Evolutionary conservation across 2,329 filamentous ascomycete genomes (phyloP).

Genomic region (Alternaria sp.): DNA sequence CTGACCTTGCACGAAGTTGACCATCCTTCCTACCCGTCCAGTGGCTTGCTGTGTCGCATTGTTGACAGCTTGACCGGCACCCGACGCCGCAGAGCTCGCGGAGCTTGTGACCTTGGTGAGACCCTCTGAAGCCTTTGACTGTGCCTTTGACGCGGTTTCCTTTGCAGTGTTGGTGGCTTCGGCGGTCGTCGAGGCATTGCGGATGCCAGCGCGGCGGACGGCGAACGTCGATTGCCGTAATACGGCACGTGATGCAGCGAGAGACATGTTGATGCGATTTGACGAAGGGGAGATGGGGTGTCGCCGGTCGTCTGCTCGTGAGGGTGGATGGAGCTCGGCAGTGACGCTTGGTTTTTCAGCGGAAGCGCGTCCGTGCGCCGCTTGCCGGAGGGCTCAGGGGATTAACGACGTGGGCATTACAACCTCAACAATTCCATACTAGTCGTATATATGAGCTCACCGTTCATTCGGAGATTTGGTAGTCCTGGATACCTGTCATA

Average conservation of each 20-base stretch:
- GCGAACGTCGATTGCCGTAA: constrained; percentile 56
- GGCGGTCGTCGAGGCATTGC: constrained; percentile 60
- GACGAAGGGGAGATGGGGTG: constrained; percentile 31
- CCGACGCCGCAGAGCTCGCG: constrained; percentile 78
- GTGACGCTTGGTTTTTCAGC: constrained; percentile 34
- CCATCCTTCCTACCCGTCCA: constrained; percentile 72
- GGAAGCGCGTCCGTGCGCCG: constrained; percentile 21
- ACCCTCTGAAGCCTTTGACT: constrained; percentile 79
- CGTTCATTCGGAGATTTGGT: not conserved
- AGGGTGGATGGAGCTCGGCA: constrained; percentile 27
- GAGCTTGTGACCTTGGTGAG: constrained; percentile 82
- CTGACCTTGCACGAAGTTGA: constrained; percentile 88
- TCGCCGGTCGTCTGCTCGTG: constrained; percentile 27
- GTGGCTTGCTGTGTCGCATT: constrained; percentile 54
- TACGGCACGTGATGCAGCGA: constrained; percentile 57
- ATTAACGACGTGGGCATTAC: constrained; percentile 15
- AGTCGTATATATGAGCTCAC: not conserved
- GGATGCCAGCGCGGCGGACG: constrained; percentile 55
- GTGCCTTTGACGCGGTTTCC: constrained; percentile 68
- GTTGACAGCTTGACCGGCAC: constrained; percentile 67
- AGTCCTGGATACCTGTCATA: not conserved
- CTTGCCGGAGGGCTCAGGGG: constrained; percentile 27
- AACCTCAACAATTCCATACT: constrained; percentile 2
- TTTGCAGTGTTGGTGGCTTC: constrained; percentile 58
- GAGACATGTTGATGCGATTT: constrained; percentile 55